phyloP scores from a whole-genome alignment of 176 grass and related monocot species.

The Thinopyrum elongatum region DNA sequence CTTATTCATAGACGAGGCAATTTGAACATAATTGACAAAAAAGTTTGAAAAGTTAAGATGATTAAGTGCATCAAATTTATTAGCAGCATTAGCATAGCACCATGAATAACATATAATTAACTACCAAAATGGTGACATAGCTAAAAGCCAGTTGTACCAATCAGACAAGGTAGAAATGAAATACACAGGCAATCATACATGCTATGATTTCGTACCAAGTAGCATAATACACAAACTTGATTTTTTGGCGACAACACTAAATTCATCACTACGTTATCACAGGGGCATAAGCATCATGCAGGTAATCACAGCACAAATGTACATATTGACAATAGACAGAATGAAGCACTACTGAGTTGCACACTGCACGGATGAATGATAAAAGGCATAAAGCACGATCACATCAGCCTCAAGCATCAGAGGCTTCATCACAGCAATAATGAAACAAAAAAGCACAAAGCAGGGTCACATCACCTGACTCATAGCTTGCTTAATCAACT shows the following conservation, averaged over 20 bases:
- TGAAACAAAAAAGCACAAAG: background rate
- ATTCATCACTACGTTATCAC: background rate
- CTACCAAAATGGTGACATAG: background rate
- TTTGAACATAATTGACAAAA: background rate
- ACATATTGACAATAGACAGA: background rate
- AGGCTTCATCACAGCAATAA: constrained; percentile 1
- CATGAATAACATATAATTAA: background rate
- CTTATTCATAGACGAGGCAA: background rate
- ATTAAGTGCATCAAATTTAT: background rate
- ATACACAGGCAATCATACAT: background rate
- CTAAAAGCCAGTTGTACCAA: background rate
- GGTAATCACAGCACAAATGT: background rate
- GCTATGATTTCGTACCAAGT: background rate
- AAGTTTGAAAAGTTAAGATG: background rate
- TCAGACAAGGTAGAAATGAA: background rate
- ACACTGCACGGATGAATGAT: background rate
- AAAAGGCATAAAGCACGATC: constrained; percentile 7
- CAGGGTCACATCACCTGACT: constrained; percentile 61
- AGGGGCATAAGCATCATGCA: constrained; percentile 5
- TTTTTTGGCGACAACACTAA: background rate
- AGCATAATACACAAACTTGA: constrained; percentile 11
- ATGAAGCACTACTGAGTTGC: background rate
- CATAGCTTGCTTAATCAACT: constrained; percentile 89
- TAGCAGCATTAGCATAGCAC: background rate
- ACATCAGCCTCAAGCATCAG: constrained; percentile 20